Evolutionary conservation across 768 basidiomycete species (phyloP).

Genomic region (Phaeotremella fagi): DNA sequence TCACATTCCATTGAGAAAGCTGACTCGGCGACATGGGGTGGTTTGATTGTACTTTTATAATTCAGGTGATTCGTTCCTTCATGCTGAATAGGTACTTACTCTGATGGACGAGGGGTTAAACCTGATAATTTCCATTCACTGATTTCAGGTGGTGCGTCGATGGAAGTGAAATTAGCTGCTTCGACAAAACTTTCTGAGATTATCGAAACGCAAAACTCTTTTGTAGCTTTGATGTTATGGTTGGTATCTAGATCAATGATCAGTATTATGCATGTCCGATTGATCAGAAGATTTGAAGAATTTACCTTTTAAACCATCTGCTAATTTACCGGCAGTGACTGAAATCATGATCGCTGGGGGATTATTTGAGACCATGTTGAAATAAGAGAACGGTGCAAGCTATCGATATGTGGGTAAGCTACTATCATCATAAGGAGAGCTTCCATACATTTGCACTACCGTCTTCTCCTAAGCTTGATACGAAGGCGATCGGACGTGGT

Average conservation of each 20-base stretch:
- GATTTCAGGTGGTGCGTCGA: slow-evolving; percentile 45
- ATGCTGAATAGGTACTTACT: slow-evolving; percentile 21
- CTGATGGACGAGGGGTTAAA: slow-evolving; percentile 37
- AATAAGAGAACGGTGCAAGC: slow-evolving; percentile 53
- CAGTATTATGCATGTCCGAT: not conserved
- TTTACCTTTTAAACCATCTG: slow-evolving; percentile 28
- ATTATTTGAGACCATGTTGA: slow-evolving; percentile 61
- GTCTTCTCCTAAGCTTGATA: slow-evolving; percentile 17
- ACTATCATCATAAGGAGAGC: not conserved
- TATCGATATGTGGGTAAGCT: not conserved
- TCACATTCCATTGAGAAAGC: slow-evolving; percentile 50
- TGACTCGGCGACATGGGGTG: slow-evolving; percentile 49
- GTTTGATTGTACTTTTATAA: slow-evolving; percentile 42
- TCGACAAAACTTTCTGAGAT: slow-evolving; percentile 60
- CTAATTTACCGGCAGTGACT: slow-evolving; percentile 48
- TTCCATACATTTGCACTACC: slow-evolving; percentile 12
- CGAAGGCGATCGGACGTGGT: slow-evolving; percentile 29
- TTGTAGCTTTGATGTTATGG: slow-evolving; percentile 61
- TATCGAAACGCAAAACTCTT: slow-evolving; percentile 65
- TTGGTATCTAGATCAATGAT: slow-evolving; percentile 54
- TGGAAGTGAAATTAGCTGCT: slow-evolving; percentile 49
- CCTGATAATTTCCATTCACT: slow-evolving; percentile 48
- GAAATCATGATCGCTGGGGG: slow-evolving; percentile 66
- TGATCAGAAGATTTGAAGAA: not conserved
- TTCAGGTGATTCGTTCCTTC: too few relatives aligned